Base-by-base conservation (phyloP, 2,329 filamentous ascomycete species). In the Westerdykella aurantiaca region DNA sequence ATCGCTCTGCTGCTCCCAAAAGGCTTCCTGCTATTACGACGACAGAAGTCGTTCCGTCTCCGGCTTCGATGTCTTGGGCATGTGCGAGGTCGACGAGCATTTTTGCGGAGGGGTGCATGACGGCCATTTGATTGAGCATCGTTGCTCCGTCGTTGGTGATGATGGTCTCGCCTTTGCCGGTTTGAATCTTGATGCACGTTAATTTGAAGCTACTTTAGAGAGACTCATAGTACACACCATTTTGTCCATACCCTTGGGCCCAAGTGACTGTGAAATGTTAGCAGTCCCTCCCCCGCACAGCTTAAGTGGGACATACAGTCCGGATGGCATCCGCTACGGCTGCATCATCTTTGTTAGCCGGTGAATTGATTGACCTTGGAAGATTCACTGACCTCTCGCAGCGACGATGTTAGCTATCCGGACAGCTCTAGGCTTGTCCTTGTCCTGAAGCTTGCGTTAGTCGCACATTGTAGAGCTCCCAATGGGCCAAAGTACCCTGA, bases 141-240 rank as follows among this genome's bases (percentile, higher is more conserved):
- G 93, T 98, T 75, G 94, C 95, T 69, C 93, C 93, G 72, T 98
- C 93, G 77, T 98, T 98, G 64, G 93, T 98, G 74, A 98, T 98
- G 69, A 97, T 93, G 46, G 90, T 96, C 71, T 95, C 88, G 73
- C 91, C 93, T 74, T 88, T 95, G 68, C 89, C 87, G 48, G 86
- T 94, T 77, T 94, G 86, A 61, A 98, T 97, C 76, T 79, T 53
- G 2, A 37, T 16, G 11, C 12, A 7, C 18, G 35, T 60, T 22
- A 63, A 55, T 31, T 6, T 23, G n/a, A 5, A 31, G 41, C 38
- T 23, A 23, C 6, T 40, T n/a, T 9, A 16, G 3, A 16, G 6
- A 35, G 9, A 5, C 16, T 13, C 33, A 3, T 35, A 3, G 25
- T 18, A 47, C 67, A 43, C 67, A 78, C 75, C 90, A 96, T 96